phyloP scores from a whole-genome alignment of 805 yeast genomes.

The Myxozyma monticola region DNA sequence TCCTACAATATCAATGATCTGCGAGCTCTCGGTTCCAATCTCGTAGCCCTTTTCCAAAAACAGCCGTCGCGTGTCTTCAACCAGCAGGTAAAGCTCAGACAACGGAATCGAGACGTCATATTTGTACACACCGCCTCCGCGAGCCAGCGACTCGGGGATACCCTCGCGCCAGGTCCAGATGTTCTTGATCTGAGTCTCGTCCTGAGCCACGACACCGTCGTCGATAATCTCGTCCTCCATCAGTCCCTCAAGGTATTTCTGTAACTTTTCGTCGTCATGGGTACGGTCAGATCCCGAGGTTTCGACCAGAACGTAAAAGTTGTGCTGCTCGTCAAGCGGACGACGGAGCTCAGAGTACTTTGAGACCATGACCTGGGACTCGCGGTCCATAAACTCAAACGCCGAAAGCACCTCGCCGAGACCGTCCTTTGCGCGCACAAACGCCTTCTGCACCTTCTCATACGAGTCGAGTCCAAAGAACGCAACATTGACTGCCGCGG shows the following conservation, averaged over 20 bases:
- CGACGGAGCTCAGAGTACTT: slow-evolving; percentile 57
- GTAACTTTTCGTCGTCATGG: slow-evolving; percentile 90
- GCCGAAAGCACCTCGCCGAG: slow-evolving; percentile 86
- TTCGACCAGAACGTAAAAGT: slow-evolving; percentile 89
- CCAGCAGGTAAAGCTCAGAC: slow-evolving; percentile 74
- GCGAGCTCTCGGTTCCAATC: slow-evolving; percentile 44
- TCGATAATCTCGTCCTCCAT: slow-evolving; percentile 81
- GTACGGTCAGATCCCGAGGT: slow-evolving; percentile 94
- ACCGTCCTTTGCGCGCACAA: slow-evolving; percentile 73
- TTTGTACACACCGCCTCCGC: slow-evolving; percentile 92
- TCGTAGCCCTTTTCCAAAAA: slow-evolving; percentile 60
- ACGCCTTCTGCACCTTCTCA: slow-evolving; percentile 80
- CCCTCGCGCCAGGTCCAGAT: slow-evolving; percentile 97
- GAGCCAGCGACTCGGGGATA: slow-evolving; percentile 83
- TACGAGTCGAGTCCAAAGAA: slow-evolving; percentile 78
- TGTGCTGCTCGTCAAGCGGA: slow-evolving; percentile 71
- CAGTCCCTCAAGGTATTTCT: slow-evolving; percentile 73
- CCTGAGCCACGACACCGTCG: slow-evolving; percentile 97
- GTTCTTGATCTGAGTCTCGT: slow-evolving; percentile 77
- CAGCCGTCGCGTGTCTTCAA: slow-evolving; percentile 69
- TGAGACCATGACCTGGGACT: slow-evolving; percentile 62
- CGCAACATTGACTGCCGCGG: slow-evolving; percentile 82
- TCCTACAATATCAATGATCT: slow-evolving; percentile 85
- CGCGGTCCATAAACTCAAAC: slow-evolving; percentile 88
- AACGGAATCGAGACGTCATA: slow-evolving; percentile 94